These are phyloP conservation scores for Neonothopanus nambi DNA, from an alignment of 1,284 basidiomycete species.

Conservation along the genomic window DNA sequence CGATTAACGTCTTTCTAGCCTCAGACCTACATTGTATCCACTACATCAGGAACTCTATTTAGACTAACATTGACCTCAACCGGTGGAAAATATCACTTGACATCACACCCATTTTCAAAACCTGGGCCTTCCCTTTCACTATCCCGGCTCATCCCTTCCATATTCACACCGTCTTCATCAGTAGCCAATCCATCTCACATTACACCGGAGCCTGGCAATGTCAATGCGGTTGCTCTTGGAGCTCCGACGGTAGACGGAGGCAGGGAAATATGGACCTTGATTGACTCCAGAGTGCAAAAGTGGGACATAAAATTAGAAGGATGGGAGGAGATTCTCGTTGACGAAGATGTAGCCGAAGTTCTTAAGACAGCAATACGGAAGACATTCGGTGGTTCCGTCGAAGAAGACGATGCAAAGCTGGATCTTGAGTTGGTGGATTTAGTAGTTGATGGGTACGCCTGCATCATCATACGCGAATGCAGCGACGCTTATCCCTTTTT, in stretches of 20 bases:
- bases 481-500: slow-evolving; percentile 9
- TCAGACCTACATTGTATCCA: slow-evolving; percentile 68
- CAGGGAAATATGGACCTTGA: slow-evolving; percentile 60
- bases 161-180: slow-evolving; percentile 39
- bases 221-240: slow-evolving; percentile 59
- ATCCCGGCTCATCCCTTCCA: slow-evolving; percentile 57
- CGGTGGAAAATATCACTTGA: slow-evolving; percentile 65
- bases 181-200: slow-evolving; percentile 18
- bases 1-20: slow-evolving; percentile 38
- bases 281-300: slow-evolving; percentile 65
- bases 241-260: slow-evolving; percentile 39
- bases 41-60: slow-evolving; percentile 66
- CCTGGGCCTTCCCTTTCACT: slow-evolving; percentile 55
- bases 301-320: slow-evolving; percentile 68
- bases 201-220: slow-evolving; percentile 48
- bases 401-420: slow-evolving; percentile 44
- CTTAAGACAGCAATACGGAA: slow-evolving; percentile 44
- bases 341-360: slow-evolving; percentile 50
- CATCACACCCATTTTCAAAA: slow-evolving; percentile 55
- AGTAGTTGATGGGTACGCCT: slow-evolving; percentile 56
- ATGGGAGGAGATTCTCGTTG: slow-evolving; percentile 61
- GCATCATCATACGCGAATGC: slow-evolving; percentile 6
- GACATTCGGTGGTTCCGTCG: slow-evolving; percentile 36
- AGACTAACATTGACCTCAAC: slow-evolving; percentile 63
- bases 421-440: slow-evolving; percentile 73